phyloP scores from a whole-genome alignment of 78 protist species.

The Dictyostelium firmibasis region DNA sequence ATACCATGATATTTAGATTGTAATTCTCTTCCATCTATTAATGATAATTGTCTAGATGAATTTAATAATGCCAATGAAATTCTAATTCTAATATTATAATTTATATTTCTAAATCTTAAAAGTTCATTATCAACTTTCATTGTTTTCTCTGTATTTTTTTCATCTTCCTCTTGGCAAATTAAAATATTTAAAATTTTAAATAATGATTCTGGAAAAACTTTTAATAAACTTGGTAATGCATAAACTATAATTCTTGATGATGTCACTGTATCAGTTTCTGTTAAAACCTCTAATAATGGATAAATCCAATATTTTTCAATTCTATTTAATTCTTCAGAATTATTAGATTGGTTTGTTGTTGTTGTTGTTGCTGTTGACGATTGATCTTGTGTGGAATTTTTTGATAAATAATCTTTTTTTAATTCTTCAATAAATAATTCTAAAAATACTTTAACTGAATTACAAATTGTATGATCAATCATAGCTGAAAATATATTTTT shows the following conservation, averaged over 20 bases:
- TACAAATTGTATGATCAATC: conserved; percentile 70
- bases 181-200: conserved; percentile 26
- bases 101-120: neutral
- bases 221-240: conserved; percentile 48
- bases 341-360: neutral
- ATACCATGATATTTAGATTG: neutral
- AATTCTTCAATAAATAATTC: conserved; percentile 36
- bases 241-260: conserved; percentile 45
- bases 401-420: neutral
- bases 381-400: neutral
- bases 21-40: conserved; percentile 16
- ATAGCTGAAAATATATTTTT: conserved; percentile 43
- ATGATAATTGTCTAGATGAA: conserved; percentile 37
- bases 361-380: neutral
- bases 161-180: neutral
- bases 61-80: conserved; percentile 50
- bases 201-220: conserved; percentile 69
- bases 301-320: conserved; percentile 53
- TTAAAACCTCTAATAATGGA: conserved; percentile 49
- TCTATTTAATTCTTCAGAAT: neutral
- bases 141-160: too few species aligned
- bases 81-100: conserved; percentile 34
- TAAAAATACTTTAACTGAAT: conserved; percentile 46
- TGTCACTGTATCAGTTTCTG: conserved; percentile 20
- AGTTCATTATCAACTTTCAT: neutral